phyloP scores from a whole-genome alignment of 257 asterid genomes.

The Lycium ferocissimum region DNA sequence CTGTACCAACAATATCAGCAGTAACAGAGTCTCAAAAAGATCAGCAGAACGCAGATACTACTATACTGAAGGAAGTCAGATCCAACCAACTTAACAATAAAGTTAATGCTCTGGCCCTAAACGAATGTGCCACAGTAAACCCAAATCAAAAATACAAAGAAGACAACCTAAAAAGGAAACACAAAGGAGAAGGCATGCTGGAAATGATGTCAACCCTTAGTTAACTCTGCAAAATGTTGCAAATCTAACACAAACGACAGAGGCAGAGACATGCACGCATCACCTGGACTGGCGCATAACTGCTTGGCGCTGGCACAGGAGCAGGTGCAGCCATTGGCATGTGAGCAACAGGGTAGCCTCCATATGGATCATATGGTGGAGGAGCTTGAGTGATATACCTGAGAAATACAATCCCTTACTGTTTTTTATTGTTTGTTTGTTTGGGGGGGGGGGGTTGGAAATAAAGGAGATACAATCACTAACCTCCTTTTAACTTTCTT shows the following conservation, averaged over 20 bases:
- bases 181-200: background rate
- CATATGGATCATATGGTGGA: slow-evolving; percentile 94
- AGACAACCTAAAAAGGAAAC: background rate
- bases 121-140: background rate
- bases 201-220: background rate
- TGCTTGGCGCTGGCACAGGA: slow-evolving; percentile 90
- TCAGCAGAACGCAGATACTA: background rate
- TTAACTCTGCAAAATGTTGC: background rate
- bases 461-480: slow-evolving; percentile 21
- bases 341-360: slow-evolving; percentile 83
- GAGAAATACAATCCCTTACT: slow-evolving; percentile 30
- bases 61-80: slow-evolving; percentile 13
- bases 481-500: slow-evolving; percentile 20
- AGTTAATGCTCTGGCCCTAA: background rate
- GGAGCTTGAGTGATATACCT: slow-evolving; percentile 96
- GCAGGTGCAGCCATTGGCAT: slow-evolving; percentile 88
- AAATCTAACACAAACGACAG: background rate
- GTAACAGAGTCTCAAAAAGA: background rate
- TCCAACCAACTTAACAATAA: slow-evolving; percentile 6
- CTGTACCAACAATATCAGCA: slow-evolving; percentile 1
- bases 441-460: background rate
- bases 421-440: no score
- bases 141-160: background rate
- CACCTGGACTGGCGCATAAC: slow-evolving; percentile 97
- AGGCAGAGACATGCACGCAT: slow-evolving; percentile 20